A percentile compares a stretch with the other conserved stretches of the same genome.
Conservation (phyloP, 164 flowering plant genomes). For the Litsea cubeba region DNA sequence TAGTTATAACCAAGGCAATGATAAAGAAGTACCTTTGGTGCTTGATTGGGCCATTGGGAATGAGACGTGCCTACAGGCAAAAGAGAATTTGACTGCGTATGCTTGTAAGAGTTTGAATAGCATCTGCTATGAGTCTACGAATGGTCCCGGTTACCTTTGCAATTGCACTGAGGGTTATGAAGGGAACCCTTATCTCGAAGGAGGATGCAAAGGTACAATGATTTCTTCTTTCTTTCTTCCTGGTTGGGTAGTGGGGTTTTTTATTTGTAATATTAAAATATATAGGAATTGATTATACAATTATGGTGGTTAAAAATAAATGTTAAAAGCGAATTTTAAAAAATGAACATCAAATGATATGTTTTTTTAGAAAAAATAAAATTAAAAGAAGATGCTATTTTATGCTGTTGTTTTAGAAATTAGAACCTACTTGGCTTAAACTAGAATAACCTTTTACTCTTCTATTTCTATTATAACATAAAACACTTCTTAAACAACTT, state of each 20-base stretch:
- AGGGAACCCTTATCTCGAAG: conserved; percentile 46
- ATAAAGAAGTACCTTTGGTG: conserved; percentile 3
- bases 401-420: no score
- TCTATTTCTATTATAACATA: no score
- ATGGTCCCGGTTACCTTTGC: conserved; percentile 39
- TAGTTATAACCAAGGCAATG: not conserved
- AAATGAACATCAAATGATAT: no score
- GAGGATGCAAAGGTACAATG: not conserved
- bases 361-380: no score
- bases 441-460: no score
- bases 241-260: not conserved
- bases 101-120: conserved; percentile 25
- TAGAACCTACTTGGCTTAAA: no score
- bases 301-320: not conserved
- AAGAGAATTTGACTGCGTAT: not conserved
- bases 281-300: no score
- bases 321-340: no score
- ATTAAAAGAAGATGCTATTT: no score
- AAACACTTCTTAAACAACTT: no score
- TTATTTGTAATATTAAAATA: no score
- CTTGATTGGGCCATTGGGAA: conserved; percentile 46
- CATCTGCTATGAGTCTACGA: conserved; percentile 15
- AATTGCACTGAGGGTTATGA: conserved; percentile 35
- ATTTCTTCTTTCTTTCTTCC: not conserved
- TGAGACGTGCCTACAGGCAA: conserved; percentile 25